These are phyloP conservation scores for Psilocybe tampanensis DNA, from an alignment of 768 basidiomycete species.

Conservation along the genomic window DNA sequence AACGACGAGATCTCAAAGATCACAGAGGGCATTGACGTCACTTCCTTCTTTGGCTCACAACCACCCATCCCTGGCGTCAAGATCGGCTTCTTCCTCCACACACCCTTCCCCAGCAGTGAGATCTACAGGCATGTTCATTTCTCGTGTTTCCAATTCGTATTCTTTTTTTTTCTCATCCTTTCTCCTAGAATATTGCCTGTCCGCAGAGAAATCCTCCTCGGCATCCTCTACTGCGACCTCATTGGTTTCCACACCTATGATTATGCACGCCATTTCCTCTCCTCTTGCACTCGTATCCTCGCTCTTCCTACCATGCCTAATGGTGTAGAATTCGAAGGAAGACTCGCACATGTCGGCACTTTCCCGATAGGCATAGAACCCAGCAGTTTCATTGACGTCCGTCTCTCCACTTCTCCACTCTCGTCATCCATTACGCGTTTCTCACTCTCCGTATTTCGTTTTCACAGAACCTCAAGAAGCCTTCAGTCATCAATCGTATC, in stretches of 20 bases:
- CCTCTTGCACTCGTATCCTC: constrained; percentile 95
- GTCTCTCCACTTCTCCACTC: constrained; percentile 15
- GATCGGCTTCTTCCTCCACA: constrained; percentile 98
- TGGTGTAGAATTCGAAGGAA: constrained; percentile 94
- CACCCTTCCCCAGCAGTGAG: constrained; percentile 96
- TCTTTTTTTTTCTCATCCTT: constrained; percentile 11
- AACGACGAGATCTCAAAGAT: constrained; percentile 66
- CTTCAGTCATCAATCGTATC: constrained; percentile 80
- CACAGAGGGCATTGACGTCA: constrained; percentile 68
- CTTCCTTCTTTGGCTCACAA: constrained; percentile 39
- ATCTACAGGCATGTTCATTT: constrained; percentile 81
- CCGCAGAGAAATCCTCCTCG: constrained; percentile 95
- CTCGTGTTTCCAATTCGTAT: neutral
- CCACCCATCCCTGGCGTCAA: constrained; percentile 69
- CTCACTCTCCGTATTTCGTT: neutral
- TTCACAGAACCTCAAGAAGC: constrained; percentile 75
- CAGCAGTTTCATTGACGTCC: constrained; percentile 80
- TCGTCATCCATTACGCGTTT: constrained; percentile 2
- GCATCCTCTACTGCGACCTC: constrained; percentile 92
- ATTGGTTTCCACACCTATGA: constrained; percentile 99
- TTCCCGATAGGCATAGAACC: constrained; percentile 99
- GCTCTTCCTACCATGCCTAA: constrained; percentile 97
- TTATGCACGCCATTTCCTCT: constrained; percentile 98
- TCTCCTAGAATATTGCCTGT: constrained; percentile 86
- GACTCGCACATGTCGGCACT: constrained; percentile 95